Percentiles rank a stretch among this genome's conserved stretches.
Evolutionary conservation across 2,329 filamentous ascomycete species (phyloP).

Genomic region (Cladosporium velox): DNA sequence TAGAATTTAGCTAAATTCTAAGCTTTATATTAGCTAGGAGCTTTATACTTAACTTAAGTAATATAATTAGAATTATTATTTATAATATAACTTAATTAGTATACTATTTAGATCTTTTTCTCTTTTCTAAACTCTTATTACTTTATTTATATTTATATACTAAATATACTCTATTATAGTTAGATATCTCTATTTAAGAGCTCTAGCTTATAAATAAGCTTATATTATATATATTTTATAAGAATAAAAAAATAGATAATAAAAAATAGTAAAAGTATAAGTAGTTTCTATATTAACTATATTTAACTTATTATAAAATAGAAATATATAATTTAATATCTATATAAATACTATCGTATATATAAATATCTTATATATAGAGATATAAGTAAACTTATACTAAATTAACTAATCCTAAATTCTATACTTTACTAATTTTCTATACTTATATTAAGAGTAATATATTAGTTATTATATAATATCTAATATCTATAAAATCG

Average conservation of each 20-base stretch:
- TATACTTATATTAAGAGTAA: neutral
- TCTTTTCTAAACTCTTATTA: no score
- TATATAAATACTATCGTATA: neutral
- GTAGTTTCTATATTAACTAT: neutral
- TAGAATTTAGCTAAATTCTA: no score
- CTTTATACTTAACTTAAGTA: no score
- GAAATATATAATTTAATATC: neutral
- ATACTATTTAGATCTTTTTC: no score
- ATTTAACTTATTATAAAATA: neutral
- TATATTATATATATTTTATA: neutral
- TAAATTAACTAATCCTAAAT: neutral
- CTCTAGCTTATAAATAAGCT: neutral
- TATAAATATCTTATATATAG: neutral
- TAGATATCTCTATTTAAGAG: neutral
- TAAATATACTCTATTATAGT: no score
- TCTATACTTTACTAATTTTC: neutral
- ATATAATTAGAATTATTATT: no score
- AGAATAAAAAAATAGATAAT: neutral
- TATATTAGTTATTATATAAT: neutral
- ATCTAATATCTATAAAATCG: neutral
- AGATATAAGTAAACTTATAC: neutral
- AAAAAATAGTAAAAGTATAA: neutral
- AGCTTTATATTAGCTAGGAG: no score
- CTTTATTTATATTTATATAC: no score
- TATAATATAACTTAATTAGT: no score